Percentiles rank a stretch among this genome's conserved stretches.
Conservation (phyloP, 78 protist genomes). For the Reticulomyxa filosa region DNA sequence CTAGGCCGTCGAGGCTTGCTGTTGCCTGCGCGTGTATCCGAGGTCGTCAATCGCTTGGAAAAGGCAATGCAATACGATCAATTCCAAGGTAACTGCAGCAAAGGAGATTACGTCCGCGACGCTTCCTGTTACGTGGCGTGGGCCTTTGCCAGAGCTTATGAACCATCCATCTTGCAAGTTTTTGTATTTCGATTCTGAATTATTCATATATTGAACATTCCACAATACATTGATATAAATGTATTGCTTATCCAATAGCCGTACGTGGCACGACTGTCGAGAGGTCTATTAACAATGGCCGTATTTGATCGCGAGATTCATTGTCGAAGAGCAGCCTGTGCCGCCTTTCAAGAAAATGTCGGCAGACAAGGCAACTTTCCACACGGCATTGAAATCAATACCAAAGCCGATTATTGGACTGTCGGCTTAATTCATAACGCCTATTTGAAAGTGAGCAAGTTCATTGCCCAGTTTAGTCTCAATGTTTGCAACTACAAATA, state of each 20-base stretch:
- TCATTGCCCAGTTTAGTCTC: conserved; percentile 26
- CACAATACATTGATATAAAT: not conserved
- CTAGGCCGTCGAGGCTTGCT: conserved; percentile 63
- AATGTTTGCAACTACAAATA: no score
- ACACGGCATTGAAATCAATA: conserved; percentile 63
- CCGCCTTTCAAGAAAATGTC: conserved; percentile 86
- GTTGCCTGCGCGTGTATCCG: conserved; percentile 45
- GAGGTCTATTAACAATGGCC: conserved; percentile 14
- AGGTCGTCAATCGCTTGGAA: not conserved
- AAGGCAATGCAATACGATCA: conserved; percentile 28
- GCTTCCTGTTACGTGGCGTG: conserved; percentile 86
- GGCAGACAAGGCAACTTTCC: conserved; percentile 77
- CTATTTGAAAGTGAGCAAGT: conserved; percentile 20
- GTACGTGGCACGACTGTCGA: conserved; percentile 19
- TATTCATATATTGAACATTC: not conserved
- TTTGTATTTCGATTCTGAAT: not conserved
- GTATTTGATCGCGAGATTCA: conserved; percentile 60
- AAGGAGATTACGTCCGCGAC: conserved; percentile 86
- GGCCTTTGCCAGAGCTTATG: conserved; percentile 88
- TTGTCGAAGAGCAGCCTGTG: conserved; percentile 86
- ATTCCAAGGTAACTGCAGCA: conserved; percentile 23
- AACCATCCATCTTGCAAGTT: conserved; percentile 18
- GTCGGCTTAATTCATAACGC: conserved; percentile 40
- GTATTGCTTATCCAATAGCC: not conserved
- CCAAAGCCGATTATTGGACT: conserved; percentile 57